These are phyloP conservation scores for Litchi chinensis DNA, from an alignment of 345 rosid species.

Conservation along the genomic window DNA sequence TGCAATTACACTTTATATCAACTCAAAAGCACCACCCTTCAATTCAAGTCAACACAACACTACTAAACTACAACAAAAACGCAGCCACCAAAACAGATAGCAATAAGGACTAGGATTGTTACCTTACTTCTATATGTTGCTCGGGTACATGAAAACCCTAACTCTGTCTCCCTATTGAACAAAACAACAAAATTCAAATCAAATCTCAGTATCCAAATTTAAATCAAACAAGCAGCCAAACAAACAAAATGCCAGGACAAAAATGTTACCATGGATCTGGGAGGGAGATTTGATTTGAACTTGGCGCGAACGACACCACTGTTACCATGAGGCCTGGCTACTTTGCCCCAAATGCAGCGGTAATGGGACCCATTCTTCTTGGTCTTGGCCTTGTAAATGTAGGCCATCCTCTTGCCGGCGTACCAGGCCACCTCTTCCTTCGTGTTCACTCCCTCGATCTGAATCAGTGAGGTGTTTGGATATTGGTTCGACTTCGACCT, in stretches of 20 bases:
- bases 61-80: background rate
- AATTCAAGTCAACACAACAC: background rate
- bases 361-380: slow-evolving; percentile 57
- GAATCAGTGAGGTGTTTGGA: slow-evolving; percentile 61
- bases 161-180: slow-evolving; percentile 51
- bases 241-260: background rate
- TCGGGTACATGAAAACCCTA: slow-evolving; percentile 63
- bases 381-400: slow-evolving; percentile 61
- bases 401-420: slow-evolving; percentile 54
- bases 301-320: slow-evolving; percentile 71
- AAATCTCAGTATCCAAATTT: background rate
- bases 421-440: slow-evolving; percentile 59
- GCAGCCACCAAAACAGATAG: background rate
- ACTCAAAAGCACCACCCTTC: background rate
- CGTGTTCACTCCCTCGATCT: slow-evolving; percentile 75
- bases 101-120: background rate
- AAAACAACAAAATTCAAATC: too few species aligned
- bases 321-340: slow-evolving; percentile 69
- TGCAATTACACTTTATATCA: background rate
- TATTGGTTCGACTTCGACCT: slow-evolving; percentile 82
- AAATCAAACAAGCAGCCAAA: background rate
- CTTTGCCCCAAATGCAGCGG: slow-evolving; percentile 72
- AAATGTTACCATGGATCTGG: slow-evolving; percentile 58
- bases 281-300: slow-evolving; percentile 74
- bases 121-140: slow-evolving; percentile 43